Percentiles rank a stretch among this genome's conserved stretches.
Conservation (phyloP, 805 yeast genomes). For the Starmera pachycereana region DNA sequence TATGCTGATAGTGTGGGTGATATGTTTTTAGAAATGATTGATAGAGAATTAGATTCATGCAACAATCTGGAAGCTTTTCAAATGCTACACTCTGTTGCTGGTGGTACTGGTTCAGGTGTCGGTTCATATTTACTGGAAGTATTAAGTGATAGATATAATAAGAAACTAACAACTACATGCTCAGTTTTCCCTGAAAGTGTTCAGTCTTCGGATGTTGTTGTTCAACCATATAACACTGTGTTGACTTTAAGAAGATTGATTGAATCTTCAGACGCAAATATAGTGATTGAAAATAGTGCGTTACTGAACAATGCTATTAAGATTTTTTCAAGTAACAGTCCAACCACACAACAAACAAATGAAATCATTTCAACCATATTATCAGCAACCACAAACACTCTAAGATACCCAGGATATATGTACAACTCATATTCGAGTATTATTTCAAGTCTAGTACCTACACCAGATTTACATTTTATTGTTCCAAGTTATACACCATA, state of each 20-base stretch:
- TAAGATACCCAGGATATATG: conserved; percentile 87
- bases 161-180: conserved; percentile 75
- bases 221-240: conserved; percentile 90
- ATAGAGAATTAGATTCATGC: conserved; percentile 81
- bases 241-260: conserved; percentile 73
- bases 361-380: conserved; percentile 77
- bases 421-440: conserved; percentile 79
- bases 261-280: conserved; percentile 74
- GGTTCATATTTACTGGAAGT: conserved; percentile 77
- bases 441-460: conserved; percentile 72
- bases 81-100: conserved; percentile 89
- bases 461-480: conserved; percentile 72
- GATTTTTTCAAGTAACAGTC: conserved; percentile 43
- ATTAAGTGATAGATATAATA: conserved; percentile 70
- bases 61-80: conserved; percentile 89
- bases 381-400: conserved; percentile 76
- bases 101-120: conserved; percentile 97
- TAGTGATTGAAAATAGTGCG: conserved; percentile 90
- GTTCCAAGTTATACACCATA: conserved; percentile 72
- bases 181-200: conserved; percentile 76
- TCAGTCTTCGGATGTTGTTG: conserved; percentile 91
- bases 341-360: conserved; percentile 72
- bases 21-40: conserved; percentile 71
- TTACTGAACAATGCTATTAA: conserved; percentile 60
- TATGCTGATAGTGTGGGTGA: conserved; percentile 64